Percentiles rank a stretch among this genome's conserved stretches.
Conservation (phyloP, 2,329 filamentous ascomycete genomes). For the Bretziella fagacearum region DNA sequence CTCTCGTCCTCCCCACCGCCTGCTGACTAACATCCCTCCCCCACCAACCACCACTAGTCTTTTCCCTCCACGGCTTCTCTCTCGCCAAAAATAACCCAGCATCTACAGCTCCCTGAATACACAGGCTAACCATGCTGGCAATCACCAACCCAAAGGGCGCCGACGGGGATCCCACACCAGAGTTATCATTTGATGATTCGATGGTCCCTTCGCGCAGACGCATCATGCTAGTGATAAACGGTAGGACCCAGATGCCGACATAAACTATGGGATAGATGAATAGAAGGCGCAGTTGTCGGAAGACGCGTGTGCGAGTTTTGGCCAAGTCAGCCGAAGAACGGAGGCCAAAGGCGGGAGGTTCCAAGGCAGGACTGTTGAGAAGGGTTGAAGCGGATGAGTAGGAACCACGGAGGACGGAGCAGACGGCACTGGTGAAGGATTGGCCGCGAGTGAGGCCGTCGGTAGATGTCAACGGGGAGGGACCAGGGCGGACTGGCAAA, state of each 20-base stretch:
- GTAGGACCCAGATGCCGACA: conserved; percentile 53
- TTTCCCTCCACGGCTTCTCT: conserved; percentile 43
- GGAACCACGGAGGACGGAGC: conserved; percentile 14
- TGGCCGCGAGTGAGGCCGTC: conserved; percentile 19
- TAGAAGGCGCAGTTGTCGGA: conserved; percentile 50
- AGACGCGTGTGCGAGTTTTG: conserved; percentile 29
- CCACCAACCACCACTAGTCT: conserved; percentile 15
- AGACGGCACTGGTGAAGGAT: conserved; percentile 10
- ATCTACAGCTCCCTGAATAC: conserved; percentile 50
- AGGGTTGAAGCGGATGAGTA: conserved; percentile 15
- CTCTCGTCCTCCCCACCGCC: conserved; percentile 29
- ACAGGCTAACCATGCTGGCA: conserved; percentile 39
- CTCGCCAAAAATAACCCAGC: conserved; percentile 49
- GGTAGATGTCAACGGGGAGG: conserved; percentile 9
- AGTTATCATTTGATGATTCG: conserved; percentile 15
- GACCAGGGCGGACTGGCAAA: conserved; percentile 12
- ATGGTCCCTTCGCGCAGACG: conserved; percentile 29
- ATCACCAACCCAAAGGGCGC: conserved; percentile 38
- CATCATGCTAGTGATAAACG: conserved; percentile 48
- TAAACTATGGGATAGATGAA: conserved; percentile 66
- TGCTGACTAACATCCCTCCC: conserved; percentile 14
- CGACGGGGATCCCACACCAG: conserved; percentile 7
- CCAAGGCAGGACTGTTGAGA: conserved; percentile 15
- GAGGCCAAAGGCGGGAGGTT: conserved; percentile 8
- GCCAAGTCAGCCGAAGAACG: conserved; percentile 14